Evolutionary conservation across 345 rosid species (phyloP), one percentile per base, ranked within the genome.

Genomic region (Durio zibethinus): DNA sequence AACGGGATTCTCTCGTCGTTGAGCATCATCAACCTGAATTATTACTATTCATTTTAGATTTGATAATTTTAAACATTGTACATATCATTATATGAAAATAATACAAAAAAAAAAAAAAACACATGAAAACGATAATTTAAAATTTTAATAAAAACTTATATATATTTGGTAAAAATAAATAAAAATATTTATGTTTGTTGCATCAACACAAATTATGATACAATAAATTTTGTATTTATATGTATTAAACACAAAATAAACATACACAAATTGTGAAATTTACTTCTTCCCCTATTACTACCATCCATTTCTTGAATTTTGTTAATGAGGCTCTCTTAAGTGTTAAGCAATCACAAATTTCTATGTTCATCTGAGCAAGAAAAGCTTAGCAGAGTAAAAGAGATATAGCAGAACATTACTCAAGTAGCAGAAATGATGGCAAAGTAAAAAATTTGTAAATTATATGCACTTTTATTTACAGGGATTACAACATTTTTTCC

Each of bases 401-500:
- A 61, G 14, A 14, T 0, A 7, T 33, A 61, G 10, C 66, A 2
- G 21, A 29, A 61, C 36, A 31, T 14, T 0, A 12, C 16, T 66
- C 8, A 15, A 45, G 16, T 23, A 8, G 35, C 52, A 25, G 1
- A 66, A 33, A 27, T 4, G 33, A 36, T 33, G 59, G 68, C 12
- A 64, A 52, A 33, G 21, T 3, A 29, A 48, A 56, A 29, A 63
- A 56, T 5, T 50, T 61, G 16, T 31, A 74, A 75, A 69, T 64
- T 67, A 83, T 31, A 53, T 61, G 12, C 72, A 78, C 73, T 66
- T 79, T 65, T 84, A 83, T 88, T 74, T 87, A 85, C 90, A 85
- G 50, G 75, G 74, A 82, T 79, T 82, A 82, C 86, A 85, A 79
- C 84, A 81, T 42, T 65, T 54, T 71, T 45, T 53, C 66, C 80